Evolutionary conservation across 495 filamentous ascomycete species (phyloP).

Genomic region (Xylaria nigripes): DNA sequence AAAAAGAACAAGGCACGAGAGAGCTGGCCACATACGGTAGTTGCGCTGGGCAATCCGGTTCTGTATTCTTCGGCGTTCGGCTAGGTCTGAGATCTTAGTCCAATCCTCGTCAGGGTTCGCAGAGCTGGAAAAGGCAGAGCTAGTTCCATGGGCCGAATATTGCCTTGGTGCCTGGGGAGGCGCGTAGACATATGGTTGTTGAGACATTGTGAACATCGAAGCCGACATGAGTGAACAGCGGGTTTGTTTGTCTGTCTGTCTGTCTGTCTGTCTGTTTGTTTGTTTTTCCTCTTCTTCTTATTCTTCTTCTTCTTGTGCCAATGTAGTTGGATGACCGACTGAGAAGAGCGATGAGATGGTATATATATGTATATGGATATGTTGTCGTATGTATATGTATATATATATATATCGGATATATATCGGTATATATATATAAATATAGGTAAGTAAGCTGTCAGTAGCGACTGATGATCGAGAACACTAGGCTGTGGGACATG

Average conservation of each 20-base stretch:
- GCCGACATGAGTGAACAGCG: slow-evolving; percentile 7
- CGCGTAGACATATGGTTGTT: slow-evolving; percentile 37
- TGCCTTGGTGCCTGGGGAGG: slow-evolving; percentile 46
- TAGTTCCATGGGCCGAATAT: slow-evolving; percentile 63
- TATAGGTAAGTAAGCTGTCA: background rate
- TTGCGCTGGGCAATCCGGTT: slow-evolving; percentile 97
- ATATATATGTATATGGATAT: background rate
- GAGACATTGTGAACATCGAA: slow-evolving; percentile 38
- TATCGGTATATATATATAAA: background rate
- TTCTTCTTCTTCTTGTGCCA: too few relatives aligned
- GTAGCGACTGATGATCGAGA: slow-evolving; percentile 3
- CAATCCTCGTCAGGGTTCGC: slow-evolving; percentile 98
- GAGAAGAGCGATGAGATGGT: background rate
- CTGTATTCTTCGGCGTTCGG: slow-evolving; percentile 89
- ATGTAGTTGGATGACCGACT: background rate
- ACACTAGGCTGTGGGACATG: slow-evolving; percentile 19
- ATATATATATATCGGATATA: background rate
- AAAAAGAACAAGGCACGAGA: background rate
- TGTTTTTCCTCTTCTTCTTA: too few relatives aligned
- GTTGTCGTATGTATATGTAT: background rate
- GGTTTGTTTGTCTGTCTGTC: too few relatives aligned
- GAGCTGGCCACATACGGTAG: slow-evolving; percentile 89
- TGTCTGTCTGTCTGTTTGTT: background rate
- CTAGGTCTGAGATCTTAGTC: slow-evolving; percentile 98
- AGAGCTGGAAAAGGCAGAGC: slow-evolving; percentile 92